A percentile compares a stretch with the other conserved stretches of the same genome.
Conservation (phyloP, 129 eudicot genomes). For the Artemisia annua region DNA sequence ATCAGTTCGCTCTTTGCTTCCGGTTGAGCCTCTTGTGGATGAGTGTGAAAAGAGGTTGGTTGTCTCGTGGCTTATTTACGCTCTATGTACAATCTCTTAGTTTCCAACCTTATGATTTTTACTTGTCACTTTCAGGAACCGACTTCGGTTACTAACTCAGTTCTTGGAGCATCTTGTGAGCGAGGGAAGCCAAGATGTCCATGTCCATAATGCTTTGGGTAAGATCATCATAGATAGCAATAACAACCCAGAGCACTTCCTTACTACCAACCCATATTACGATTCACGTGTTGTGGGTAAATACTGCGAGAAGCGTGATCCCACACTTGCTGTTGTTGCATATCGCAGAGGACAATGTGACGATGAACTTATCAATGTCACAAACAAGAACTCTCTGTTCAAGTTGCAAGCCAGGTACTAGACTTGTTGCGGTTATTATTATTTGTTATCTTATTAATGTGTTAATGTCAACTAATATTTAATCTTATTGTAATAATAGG, state of each 20-base stretch:
- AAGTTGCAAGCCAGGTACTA: constrained; percentile 91
- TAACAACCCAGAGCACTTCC: constrained; percentile 98
- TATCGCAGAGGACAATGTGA: constrained; percentile 99
- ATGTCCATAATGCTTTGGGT: constrained; percentile 96
- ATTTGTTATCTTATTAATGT: not conserved
- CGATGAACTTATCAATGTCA: constrained; percentile 94
- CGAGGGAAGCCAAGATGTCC: constrained; percentile 99
- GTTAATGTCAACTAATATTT: not conserved
- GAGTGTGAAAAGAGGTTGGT: constrained; percentile 96
- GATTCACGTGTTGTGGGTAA: constrained; percentile 99
- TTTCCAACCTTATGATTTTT: constrained; percentile 27
- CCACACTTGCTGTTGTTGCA: constrained; percentile 99
- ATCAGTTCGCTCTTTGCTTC: constrained; percentile 97
- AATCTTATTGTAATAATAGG: constrained; percentile 35
- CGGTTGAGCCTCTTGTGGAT: constrained; percentile 98
- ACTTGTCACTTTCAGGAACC: constrained; percentile 66
- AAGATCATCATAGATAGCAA: constrained; percentile 95
- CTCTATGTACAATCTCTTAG: constrained; percentile 7
- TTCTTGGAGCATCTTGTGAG: constrained; percentile 98
- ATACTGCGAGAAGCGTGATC: constrained; percentile 99
- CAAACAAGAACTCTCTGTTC: constrained; percentile 91
- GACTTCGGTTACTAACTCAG: constrained; percentile 92
- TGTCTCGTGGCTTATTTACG: not conserved
- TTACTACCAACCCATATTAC: constrained; percentile 95
- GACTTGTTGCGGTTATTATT: constrained; percentile 11